Evolutionary conservation across 495 filamentous ascomycete genomes (phyloP), one percentile per base, ranked within the genome.

Genomic region (Podospora sp.): DNA sequence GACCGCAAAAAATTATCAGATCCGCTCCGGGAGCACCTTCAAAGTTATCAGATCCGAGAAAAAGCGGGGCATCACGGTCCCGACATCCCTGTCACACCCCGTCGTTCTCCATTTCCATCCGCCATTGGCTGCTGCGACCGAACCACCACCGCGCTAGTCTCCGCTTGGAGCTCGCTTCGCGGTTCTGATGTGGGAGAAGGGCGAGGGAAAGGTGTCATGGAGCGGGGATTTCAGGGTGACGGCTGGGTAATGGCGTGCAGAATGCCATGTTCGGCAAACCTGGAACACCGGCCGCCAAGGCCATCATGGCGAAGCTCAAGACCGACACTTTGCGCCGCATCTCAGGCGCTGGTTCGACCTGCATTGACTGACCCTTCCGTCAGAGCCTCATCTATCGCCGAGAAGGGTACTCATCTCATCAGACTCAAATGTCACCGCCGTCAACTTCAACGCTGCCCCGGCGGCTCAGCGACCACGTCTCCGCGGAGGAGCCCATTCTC

Each of bases 31-130:
- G 65, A 69, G 74, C 75, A 74, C 74, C 66, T 74, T 71, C 78
- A 81, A 79, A 79, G 79, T 82, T 83, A 83, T 83, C 81, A 72
- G 81, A 83, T 83, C 81, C 80, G 80, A 72, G 67, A 40, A 74
- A 66, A 68, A 73, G 69, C 60, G 65, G 65, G 68, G 68, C 69
- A 71, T 69, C 69, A 68, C 60, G 36, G 26, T 9, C 46, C 62
- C 50, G 49, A 62, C 51, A 49, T 33, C 51, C 25, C 66, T 33
- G 49, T 46, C 40, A 25, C 36, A n/a, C 50, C 25, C 29, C 62
- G 46, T 27, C 40, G 11, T 7, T 25, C 40, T 2, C 4, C 16
- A 46, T 46, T 46, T 18, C 62, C 36, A 1, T 16, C 18, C 26
- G n/a, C 26, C 33, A 76, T 76, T 75, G 72, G 71, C 26, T 50